A percentile compares a stretch with the other conserved stretches of the same genome.
Conservation (phyloP, 768 basidiomycete genomes). For the Auriscalpium microsporum region DNA sequence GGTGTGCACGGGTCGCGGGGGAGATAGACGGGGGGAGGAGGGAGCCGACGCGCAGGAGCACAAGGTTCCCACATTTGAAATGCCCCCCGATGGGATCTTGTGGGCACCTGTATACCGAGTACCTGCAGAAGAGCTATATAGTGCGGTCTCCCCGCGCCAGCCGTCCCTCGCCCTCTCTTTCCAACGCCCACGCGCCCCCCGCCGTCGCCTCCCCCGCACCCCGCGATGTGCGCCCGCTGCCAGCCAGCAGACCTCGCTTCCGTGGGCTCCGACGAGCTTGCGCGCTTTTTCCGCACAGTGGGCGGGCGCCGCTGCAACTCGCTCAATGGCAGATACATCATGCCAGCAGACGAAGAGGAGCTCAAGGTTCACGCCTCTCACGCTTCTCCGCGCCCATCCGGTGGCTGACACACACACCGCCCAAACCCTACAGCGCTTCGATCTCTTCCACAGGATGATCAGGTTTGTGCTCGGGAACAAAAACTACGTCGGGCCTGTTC, state of each 20-base stretch:
- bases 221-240: constrained; percentile 27
- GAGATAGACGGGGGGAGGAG: neutral
- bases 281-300: constrained; percentile 43
- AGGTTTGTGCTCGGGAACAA: constrained; percentile 57
- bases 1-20: too few species aligned
- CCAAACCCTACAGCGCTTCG: constrained; percentile 39
- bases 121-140: constrained; percentile 5
- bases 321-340: constrained; percentile 48
- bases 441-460: constrained; percentile 56
- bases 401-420: too few species aligned
- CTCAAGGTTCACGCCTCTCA: constrained; percentile 28
- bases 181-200: neutral
- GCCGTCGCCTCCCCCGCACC: constrained; percentile 1
- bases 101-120: constrained; percentile 10
- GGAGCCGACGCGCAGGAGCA: neutral
- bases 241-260: constrained; percentile 29
- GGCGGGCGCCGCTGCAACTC: constrained; percentile 49
- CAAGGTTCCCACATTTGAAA: constrained; percentile 14
- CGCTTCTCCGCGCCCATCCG: too few species aligned
- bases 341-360: constrained; percentile 63
- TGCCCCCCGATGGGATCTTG: constrained; percentile 8
- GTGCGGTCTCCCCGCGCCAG: neutral
- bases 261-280: constrained; percentile 32
- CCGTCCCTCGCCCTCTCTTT: neutral
- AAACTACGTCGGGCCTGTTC: constrained; percentile 61